Evolutionary conservation across 2,329 filamentous ascomycete species (phyloP), one percentile per base, ranked within the genome.

Genomic region (Colletotrichum tropicicola): DNA sequence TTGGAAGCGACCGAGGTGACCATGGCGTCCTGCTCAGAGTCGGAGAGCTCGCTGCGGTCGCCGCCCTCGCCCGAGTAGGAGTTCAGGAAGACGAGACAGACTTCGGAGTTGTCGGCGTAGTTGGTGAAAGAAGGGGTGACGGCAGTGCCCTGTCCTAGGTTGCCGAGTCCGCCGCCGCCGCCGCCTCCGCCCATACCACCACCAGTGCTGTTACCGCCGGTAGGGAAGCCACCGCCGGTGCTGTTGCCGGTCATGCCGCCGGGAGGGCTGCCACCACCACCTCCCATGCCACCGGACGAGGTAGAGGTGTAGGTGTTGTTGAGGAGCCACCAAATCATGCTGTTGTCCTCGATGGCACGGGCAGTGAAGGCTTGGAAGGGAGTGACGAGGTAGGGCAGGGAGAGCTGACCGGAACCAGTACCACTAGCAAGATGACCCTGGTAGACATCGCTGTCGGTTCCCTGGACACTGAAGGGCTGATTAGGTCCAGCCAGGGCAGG

Each of bases 61-160:
- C 87, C 93, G 0, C 91, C 92, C 77, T 97, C 94, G 0, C 92
- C 92, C 9, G 61, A 58, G 28, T 55, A 67, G 12, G 56, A 45
- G 47, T 65, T 67, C 15, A 60, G 32, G 41, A 67, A 65, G 35
- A 65, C 61, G 3, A 67, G 53, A 47, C 61, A 65, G 30, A 54
- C 61, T 19, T 65, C 61, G 2, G 55, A 59, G 28, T 53, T 54
- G 13, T 49, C 59, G 12, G 64, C 53, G 35, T 66, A 64, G 54
- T 64, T 59, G 48, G 48, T 37, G 48, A 32, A 58, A n/a, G 60
- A 48, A 4, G 44, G 52, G 2, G 55, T 53, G 30, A 35, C 41
- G 6, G 54, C 43, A 2, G 49, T 52, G 9, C 55, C 53, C 43
- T 64, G 51, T 13, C 48, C 48, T 9, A 66, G 54, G 17, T 54